A percentile compares a stretch with the other conserved stretches of the same genome.
Conservation (phyloP, 441 rosid genomes). For the Gossypium gossypioides region DNA sequence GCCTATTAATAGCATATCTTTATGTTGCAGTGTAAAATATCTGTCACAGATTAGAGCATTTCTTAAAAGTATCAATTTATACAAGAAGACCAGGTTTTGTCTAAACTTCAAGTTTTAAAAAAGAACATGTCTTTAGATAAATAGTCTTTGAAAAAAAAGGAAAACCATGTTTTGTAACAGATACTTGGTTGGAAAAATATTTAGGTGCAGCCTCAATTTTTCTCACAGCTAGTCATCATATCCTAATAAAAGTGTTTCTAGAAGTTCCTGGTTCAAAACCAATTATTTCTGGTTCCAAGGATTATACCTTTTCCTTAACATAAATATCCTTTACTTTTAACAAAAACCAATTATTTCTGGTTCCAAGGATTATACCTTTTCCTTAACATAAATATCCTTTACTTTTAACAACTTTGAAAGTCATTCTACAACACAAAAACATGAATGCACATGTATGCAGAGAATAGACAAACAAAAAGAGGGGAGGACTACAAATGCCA, state of each 20-base stretch:
- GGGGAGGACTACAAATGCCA: background rate
- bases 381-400: background rate
- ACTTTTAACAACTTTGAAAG: background rate
- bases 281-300: background rate
- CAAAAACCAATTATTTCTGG: background rate
- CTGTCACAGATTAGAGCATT: background rate
- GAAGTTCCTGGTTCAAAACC: background rate
- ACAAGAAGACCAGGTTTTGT: background rate
- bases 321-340: background rate
- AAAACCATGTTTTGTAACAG: background rate
- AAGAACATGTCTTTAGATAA: background rate
- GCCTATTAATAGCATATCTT: background rate
- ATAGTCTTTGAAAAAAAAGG: background rate
- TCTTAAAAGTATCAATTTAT: background rate
- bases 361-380: constrained; percentile 2
- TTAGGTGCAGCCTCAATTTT: background rate
- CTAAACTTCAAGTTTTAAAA: background rate
- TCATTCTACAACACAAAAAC: constrained; percentile 1
- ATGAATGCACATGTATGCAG: background rate
- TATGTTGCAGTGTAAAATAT: background rate
- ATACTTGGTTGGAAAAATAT: background rate
- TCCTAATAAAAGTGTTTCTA: background rate
- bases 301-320: background rate
- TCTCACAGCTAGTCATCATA: background rate
- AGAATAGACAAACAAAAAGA: background rate